Percentiles rank a stretch among this genome's conserved stretches.
Conservation (phyloP, 179 eudicot genomes). For the Camellia oleifera region DNA sequence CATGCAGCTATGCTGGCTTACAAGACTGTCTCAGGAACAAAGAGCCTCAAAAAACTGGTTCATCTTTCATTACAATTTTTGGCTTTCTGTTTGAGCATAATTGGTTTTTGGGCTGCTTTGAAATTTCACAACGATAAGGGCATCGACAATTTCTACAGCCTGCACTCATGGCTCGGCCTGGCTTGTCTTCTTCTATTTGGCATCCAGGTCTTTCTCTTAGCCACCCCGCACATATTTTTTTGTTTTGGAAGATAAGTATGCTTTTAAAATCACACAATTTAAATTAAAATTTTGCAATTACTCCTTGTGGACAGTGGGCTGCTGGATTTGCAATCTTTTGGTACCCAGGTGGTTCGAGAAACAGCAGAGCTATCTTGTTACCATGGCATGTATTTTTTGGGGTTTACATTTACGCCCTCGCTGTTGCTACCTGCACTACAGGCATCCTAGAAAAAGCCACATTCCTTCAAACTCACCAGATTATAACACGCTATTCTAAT, state of each 20-base stretch:
- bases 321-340: conserved; percentile 81
- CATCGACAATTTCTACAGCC: conserved; percentile 90
- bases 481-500: conserved; percentile 69
- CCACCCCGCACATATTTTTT: background rate
- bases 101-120: conserved; percentile 85
- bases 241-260: background rate
- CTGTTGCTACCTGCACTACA: conserved; percentile 66
- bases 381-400: conserved; percentile 94
- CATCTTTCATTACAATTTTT: conserved; percentile 75
- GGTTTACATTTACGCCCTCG: conserved; percentile 75
- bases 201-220: conserved; percentile 57
- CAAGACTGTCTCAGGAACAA: conserved; percentile 89
- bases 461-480: conserved; percentile 62
- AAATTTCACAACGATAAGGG: conserved; percentile 85
- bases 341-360: conserved; percentile 94
- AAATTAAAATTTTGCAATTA: no score
- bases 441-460: conserved; percentile 92
- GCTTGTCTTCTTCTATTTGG: conserved; percentile 65
- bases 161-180: conserved; percentile 96
- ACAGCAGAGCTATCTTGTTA: conserved; percentile 54
- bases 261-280: background rate
- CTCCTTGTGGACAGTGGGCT: conserved; percentile 53
- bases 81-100: conserved; percentile 59
- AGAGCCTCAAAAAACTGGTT: conserved; percentile 59
- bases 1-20: conserved; percentile 90